Evolutionary conservation across 352 stramenopile genomes (phyloP), one percentile per base, ranked within the genome.

Genomic region (Phytophthora brassicae): DNA sequence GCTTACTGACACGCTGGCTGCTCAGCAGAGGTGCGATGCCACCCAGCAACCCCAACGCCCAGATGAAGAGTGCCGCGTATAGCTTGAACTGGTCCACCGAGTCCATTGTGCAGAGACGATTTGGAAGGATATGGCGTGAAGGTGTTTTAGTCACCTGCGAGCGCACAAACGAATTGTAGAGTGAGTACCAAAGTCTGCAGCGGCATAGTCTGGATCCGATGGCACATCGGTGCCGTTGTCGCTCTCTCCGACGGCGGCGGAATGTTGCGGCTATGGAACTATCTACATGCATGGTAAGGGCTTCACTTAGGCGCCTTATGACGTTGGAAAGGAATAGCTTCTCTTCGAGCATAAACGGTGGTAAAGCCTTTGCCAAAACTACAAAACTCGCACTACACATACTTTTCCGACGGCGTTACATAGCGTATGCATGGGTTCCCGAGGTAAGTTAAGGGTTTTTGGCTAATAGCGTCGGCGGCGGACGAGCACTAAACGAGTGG

Each of bases 51-150:
- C 74, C 83, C 52, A 89, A 57, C 35, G 60, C 28, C 68, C 75
- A 92, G 59, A 94, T 86, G 31, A 81, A 72, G 24, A 74, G 55
- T 38, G 72, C 75, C 5, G 85, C 66, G 4, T 75, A 63, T 22
- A 90, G 60, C 60, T 92, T 94, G 74, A 94, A 94, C 31, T 72
- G 50, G 35, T 72, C 66, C 17, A 88, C 64, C 28, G 66, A 41
- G 22, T 81, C 60, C 77, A 88, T 84, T 11, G 41, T 33, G 8
- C n/a, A n/a, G n/a, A n/a, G n/a, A n/a, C n/a, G n/a, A n/a, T n/a
- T n/a, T n/a, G n/a, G n/a, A n/a, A n/a, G n/a, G n/a, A n/a, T n/a
- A n/a, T n/a, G n/a, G n/a, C n/a, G n/a, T n/a, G n/a, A n/a, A n/a
- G n/a, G n/a, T n/a, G n/a, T n/a, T n/a, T 59, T 14, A 36, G 44